Evolutionary conservation across 257 asterid genomes (phyloP).

Genomic region (Solanum clarkiae): DNA sequence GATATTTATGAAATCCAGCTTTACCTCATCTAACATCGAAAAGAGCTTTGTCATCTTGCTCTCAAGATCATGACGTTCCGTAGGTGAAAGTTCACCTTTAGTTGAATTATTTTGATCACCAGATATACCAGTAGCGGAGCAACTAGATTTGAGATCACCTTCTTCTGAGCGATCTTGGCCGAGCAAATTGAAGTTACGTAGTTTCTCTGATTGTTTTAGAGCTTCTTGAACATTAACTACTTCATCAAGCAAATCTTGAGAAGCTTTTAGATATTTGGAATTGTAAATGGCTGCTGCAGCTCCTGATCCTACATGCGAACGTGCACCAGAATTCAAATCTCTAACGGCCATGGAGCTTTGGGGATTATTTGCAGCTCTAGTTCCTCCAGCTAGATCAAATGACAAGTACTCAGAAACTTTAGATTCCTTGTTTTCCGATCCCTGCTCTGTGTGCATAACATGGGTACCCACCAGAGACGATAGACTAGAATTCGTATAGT

Average conservation of each 20-base stretch:
- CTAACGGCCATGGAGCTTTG: slow-evolving; percentile 14
- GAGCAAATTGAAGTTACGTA: slow-evolving; percentile 6
- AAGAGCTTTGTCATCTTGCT: slow-evolving; percentile 48
- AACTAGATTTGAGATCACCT: slow-evolving; percentile 13
- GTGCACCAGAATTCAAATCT: slow-evolving; percentile 11
- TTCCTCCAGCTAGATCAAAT: slow-evolving; percentile 28
- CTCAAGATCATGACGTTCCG: slow-evolving; percentile 42
- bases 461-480: slow-evolving; percentile 25
- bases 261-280: slow-evolving; percentile 51
- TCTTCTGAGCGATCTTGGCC: slow-evolving; percentile 17
- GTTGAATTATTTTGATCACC: slow-evolving; percentile 17
- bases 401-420: slow-evolving; percentile 41
- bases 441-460: slow-evolving; percentile 19
- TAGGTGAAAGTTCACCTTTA: slow-evolving; percentile 30
- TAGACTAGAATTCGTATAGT: slow-evolving; percentile 21
- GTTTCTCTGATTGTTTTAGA: slow-evolving; percentile 17
- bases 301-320: slow-evolving; percentile 14
- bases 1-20: not conserved
- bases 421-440: slow-evolving; percentile 14
- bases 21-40: slow-evolving; percentile 59
- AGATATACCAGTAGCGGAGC: slow-evolving; percentile 8
- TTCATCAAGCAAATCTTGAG: slow-evolving; percentile 55
- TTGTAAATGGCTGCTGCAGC: slow-evolving; percentile 18
- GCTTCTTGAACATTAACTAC: slow-evolving; percentile 36
- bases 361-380: slow-evolving; percentile 8